Evolutionary conservation across 345 rosid species (phyloP).

Genomic region (Eucalyptus caleyi): DNA sequence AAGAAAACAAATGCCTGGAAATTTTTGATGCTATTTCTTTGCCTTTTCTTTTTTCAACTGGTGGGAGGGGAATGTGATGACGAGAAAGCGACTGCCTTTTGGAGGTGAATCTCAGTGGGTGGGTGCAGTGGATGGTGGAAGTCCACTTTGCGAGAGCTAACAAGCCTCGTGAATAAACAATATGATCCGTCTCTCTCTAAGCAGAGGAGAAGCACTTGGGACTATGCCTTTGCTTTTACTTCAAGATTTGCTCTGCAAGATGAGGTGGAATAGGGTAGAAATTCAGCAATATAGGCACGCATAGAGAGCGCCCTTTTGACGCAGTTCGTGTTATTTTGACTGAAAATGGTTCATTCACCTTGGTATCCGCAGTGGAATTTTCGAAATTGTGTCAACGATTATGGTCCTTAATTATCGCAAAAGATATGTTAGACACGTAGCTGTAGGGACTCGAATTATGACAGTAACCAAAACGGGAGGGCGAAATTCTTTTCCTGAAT

Average conservation of each 20-base stretch:
- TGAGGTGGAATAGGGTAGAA: background rate
- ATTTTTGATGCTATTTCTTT: background rate
- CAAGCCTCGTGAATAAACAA: background rate
- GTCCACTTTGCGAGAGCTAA: background rate
- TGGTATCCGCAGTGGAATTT: background rate
- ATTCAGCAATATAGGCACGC: background rate
- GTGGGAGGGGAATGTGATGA: background rate
- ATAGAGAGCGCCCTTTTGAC: background rate
- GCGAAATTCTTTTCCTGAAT: background rate
- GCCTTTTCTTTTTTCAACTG: background rate
- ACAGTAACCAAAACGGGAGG: background rate
- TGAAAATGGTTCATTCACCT: background rate
- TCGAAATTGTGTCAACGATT: background rate
- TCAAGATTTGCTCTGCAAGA: background rate
- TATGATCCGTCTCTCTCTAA: background rate
- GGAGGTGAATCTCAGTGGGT: background rate
- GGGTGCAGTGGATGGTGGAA: background rate
- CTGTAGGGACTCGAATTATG: background rate
- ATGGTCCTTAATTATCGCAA: background rate
- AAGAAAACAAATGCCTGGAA: background rate
- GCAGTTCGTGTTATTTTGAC: background rate
- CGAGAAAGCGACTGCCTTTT: background rate
- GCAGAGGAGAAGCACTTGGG: background rate
- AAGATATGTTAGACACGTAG: background rate
- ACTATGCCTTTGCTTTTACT: background rate